Evolutionary conservation across 2,329 filamentous ascomycete genomes (phyloP), one percentile per base, ranked within the genome.

Genomic region (Pseudogymnoascus pannorum): DNA sequence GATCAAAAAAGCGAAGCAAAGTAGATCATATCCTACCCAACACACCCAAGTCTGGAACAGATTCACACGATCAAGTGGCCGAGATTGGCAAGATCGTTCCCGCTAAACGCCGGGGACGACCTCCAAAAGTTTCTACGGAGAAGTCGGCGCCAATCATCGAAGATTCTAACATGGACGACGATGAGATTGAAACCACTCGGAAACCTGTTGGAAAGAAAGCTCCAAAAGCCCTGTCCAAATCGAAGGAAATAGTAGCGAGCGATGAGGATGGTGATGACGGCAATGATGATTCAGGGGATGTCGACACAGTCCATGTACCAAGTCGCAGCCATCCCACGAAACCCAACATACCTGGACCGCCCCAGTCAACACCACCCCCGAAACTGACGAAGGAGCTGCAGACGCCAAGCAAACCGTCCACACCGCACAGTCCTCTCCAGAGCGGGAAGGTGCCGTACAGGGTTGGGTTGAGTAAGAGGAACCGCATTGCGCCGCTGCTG

Each of bases 381-480:
- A 54, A 33, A 18, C 58, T 42, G n/a, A 59, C 60, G 22, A 62
- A 61, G 42, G 48, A 63, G 33, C 22, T 62, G 18, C 68, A 63
- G 63, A 67, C 63, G 35, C 63, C 61, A 9, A 44, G 66, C 26
- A 36, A 58, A 8, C 20, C 57, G 7, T 16, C 31, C 33, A 58
- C 57, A 2, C 8, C 68, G 31, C 61, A 62, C 51, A 60, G 58
- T 57, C 61, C 61, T n/a, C 60, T 63, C 9, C 60, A 58, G 44
- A 61, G 51, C 26, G 68, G 73, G 14, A 78, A 78, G 64, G 71
- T 75, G 20, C 67, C 70, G 1, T 78, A 78, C 57, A 71, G 79
- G 22, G 78, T 81, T 42, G 79, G 79, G 2, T 68, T 81, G 36
- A 81, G 78, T 68, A 77, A 76, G 69, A 73, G 75, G 42, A 75